Percentiles rank a stretch among this genome's conserved stretches.
Evolutionary conservation across 192 early-diverging fungal genomes (phyloP).

Genomic region (Coemansia sp.): DNA sequence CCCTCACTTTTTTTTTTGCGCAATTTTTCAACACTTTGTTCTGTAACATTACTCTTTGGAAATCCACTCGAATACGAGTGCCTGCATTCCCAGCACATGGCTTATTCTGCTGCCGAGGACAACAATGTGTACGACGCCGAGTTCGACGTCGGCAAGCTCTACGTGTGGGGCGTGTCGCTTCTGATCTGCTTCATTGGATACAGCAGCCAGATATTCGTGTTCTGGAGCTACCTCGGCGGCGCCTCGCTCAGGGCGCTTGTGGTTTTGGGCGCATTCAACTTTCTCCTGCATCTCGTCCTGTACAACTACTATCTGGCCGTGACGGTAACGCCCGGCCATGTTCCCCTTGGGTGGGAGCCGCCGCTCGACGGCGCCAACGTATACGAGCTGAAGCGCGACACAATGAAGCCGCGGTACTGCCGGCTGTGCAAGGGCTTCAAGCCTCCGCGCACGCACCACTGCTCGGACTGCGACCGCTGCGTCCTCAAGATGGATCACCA

Average conservation of each 20-base stretch:
- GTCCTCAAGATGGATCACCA: constrained; percentile 87
- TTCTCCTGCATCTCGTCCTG: constrained; percentile 71
- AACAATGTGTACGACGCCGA: constrained; percentile 34
- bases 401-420: constrained; percentile 70
- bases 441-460: constrained; percentile 80
- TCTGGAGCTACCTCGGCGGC: constrained; percentile 59
- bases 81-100: neutral
- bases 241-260: constrained; percentile 36
- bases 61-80: neutral
- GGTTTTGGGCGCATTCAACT: constrained; percentile 74
- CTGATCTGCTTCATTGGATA: constrained; percentile 64
- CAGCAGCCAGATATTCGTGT: constrained; percentile 63
- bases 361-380: constrained; percentile 45
- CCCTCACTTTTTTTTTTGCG: too few relatives aligned
- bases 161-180: constrained; percentile 57
- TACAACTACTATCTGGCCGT: constrained; percentile 85
- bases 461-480: constrained; percentile 70
- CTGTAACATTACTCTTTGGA: too few relatives aligned
- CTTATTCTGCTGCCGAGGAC: constrained; percentile 11
- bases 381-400: constrained; percentile 67
- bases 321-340: constrained; percentile 75
- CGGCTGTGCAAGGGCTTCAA: constrained; percentile 64
- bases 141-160: constrained; percentile 51
- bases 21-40: too few relatives aligned
- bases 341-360: constrained; percentile 59